These are phyloP conservation scores for Trichosanthes truncata DNA, from an alignment of 306 rosid genomes.

Conservation along the genomic window DNA sequence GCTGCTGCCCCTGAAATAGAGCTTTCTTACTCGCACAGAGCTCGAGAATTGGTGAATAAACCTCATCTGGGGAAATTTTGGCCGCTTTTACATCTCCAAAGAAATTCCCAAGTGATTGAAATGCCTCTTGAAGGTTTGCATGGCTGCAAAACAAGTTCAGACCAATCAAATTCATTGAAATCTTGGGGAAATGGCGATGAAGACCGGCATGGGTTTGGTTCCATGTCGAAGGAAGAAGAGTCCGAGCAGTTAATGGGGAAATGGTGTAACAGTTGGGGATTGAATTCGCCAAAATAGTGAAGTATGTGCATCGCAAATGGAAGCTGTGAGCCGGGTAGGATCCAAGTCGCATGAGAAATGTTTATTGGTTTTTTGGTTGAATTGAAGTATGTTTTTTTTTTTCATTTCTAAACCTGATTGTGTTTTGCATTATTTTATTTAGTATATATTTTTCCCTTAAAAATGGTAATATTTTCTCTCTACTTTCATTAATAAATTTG, in stretches of 20 bases:
- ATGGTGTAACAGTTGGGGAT: neutral
- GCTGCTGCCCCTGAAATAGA: slow-evolving; percentile 41
- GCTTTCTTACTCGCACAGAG: slow-evolving; percentile 41
- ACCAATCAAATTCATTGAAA: slow-evolving; percentile 13
- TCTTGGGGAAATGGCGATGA: slow-evolving; percentile 12
- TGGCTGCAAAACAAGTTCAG: slow-evolving; percentile 15
- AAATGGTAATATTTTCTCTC: too few species aligned
- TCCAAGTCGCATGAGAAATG: neutral
- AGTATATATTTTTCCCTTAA: too few species aligned
- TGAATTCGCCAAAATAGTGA: neutral
- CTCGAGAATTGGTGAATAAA: slow-evolving; percentile 47
- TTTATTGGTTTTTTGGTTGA: too few species aligned
- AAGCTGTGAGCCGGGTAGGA: neutral
- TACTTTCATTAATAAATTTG: too few species aligned
- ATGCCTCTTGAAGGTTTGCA: slow-evolving; percentile 28
- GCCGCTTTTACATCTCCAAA: slow-evolving; percentile 7
- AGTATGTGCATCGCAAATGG: neutral
- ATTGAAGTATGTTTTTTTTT: too few species aligned
- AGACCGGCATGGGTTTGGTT: neutral
- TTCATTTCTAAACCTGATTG: too few species aligned
- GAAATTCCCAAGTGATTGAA: slow-evolving; percentile 23
- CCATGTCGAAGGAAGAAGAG: neutral
- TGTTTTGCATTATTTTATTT: too few species aligned
- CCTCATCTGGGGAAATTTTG: slow-evolving; percentile 22
- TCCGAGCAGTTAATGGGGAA: neutral